Evolutionary conservation across 2,329 filamentous ascomycete species (phyloP).

Genomic region (Colletotrichum lentis): DNA sequence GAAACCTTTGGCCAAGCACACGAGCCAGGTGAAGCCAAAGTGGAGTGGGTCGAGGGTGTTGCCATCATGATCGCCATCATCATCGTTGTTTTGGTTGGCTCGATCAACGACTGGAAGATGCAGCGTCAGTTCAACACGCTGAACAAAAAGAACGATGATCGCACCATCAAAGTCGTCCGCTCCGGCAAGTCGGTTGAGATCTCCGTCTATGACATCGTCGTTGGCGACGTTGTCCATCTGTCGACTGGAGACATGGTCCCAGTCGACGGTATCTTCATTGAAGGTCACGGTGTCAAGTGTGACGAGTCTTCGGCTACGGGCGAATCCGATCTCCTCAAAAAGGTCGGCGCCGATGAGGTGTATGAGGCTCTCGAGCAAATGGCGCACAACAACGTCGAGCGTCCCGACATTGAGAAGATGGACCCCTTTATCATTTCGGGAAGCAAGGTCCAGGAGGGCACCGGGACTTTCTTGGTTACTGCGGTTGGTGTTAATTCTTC

Average conservation of each 20-base stretch:
- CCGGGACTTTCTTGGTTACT: constrained; percentile 63
- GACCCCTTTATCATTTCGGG: constrained; percentile 72
- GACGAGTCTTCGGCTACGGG: constrained; percentile 76
- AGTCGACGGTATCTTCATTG: constrained; percentile 71
- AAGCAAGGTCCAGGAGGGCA: constrained; percentile 63
- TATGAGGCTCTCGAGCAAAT: constrained; percentile 63
- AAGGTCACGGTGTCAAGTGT: constrained; percentile 70
- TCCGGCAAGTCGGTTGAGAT: constrained; percentile 69
- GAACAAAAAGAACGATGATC: constrained; percentile 67
- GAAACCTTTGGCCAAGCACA: constrained; percentile 63
- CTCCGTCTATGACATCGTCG: constrained; percentile 69
- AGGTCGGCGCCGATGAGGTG: constrained; percentile 66
- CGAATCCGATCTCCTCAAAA: constrained; percentile 74
- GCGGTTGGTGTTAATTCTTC: constrained; percentile 64
- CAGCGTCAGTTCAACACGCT: constrained; percentile 67
- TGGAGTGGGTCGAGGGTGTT: constrained; percentile 71
- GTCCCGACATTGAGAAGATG: constrained; percentile 24
- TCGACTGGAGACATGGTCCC: constrained; percentile 73
- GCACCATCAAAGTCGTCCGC: constrained; percentile 69
- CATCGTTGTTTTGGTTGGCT: constrained; percentile 68
- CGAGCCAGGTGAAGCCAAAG: constrained; percentile 51
- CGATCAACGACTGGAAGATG: constrained; percentile 70
- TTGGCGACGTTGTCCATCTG: constrained; percentile 72
- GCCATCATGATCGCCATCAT: constrained; percentile 69
- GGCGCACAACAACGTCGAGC: constrained; percentile 52